Percentiles rank a stretch among this genome's conserved stretches.
Conservation (phyloP, 2,329 filamentous ascomycete species). For the Aspergillus sclerotialis region DNA sequence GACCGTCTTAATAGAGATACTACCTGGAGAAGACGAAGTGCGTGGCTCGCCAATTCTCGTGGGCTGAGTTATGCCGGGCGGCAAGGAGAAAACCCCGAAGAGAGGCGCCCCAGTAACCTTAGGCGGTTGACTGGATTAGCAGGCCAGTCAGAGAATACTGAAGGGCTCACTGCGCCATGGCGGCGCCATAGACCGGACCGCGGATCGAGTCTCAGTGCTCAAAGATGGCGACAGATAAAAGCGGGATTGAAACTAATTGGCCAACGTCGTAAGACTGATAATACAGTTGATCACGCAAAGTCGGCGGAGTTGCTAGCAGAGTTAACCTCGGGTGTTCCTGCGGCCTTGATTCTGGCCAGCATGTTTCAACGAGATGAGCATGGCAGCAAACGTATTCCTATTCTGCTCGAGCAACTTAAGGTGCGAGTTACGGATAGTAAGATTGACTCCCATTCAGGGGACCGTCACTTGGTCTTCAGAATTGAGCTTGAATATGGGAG, state of each 20-base stretch:
- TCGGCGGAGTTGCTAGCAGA: conserved; percentile 96
- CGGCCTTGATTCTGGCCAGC: conserved; percentile 87
- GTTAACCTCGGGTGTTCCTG: conserved; percentile 82
- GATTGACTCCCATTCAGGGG: conserved; percentile 49
- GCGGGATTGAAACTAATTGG: conserved; percentile 73
- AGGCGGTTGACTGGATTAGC: conserved; percentile 59
- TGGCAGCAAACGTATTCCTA: conserved; percentile 87
- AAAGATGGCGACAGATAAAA: conserved; percentile 91
- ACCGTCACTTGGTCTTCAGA: conserved; percentile 76
- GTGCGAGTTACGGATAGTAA: conserved; percentile 77
- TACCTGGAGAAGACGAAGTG: conserved; percentile 54
- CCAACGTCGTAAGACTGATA: conserved; percentile 74
- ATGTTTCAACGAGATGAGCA: conserved; percentile 98
- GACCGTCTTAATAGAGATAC: conserved; percentile 52
- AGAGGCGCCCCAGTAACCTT: conserved; percentile 55
- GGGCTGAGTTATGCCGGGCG: conserved; percentile 43
- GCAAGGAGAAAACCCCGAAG: conserved; percentile 44
- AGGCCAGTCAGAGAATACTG: conserved; percentile 55
- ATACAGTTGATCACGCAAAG: conserved; percentile 83
- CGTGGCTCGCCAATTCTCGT: conserved; percentile 45
- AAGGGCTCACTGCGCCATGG: conserved; percentile 55
- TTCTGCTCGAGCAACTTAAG: conserved; percentile 90
- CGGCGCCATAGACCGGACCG: conserved; percentile 51
- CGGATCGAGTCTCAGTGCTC: conserved; percentile 63
- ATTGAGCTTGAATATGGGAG: conserved; percentile 96